A percentile compares a stretch with the other conserved stretches of the same genome.
These are phyloP conservation scores for Torrubiellomyces zombiae DNA, from an alignment of 2,329 filamentous ascomycete genomes.

Conservation along the genomic window DNA sequence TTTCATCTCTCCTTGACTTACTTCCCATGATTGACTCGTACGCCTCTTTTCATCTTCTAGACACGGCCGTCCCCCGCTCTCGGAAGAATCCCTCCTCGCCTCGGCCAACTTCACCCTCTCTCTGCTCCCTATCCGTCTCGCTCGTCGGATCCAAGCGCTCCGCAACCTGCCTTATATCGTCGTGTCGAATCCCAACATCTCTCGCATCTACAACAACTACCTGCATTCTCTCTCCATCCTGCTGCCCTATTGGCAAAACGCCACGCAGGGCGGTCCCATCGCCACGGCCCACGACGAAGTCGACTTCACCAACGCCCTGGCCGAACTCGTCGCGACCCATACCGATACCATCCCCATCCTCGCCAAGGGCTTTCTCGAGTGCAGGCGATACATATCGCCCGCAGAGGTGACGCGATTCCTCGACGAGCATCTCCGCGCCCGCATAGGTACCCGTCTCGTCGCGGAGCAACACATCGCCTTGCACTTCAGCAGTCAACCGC, in stretches of 20 bases:
- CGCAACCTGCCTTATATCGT: constrained; percentile 94
- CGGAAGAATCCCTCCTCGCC: constrained; percentile 60
- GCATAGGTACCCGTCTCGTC: constrained; percentile 85
- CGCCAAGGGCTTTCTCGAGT: constrained; percentile 84
- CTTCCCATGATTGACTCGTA: too few relatives aligned
- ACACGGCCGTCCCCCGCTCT: constrained; percentile 70
- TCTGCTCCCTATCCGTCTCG: constrained; percentile 79
- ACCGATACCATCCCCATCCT: constrained; percentile 87
- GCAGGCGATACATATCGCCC: constrained; percentile 72
- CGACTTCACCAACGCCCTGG: constrained; percentile 79
- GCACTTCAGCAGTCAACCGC: constrained; percentile 55
- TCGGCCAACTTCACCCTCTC: constrained; percentile 94
- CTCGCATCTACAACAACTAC: constrained; percentile 91
- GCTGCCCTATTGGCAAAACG: constrained; percentile 56
- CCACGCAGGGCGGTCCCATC: constrained; percentile 17
- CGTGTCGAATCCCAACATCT: constrained; percentile 92
- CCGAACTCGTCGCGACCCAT: constrained; percentile 90
- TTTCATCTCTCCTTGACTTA: too few relatives aligned
- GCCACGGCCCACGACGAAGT: constrained; percentile 70
- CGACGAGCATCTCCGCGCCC: constrained; percentile 80
- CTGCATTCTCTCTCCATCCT: constrained; percentile 82
- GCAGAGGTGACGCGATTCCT: constrained; percentile 78
- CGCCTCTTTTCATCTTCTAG: constrained; percentile 17
- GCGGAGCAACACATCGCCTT: constrained; percentile 94
- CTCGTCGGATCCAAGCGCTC: constrained; percentile 82